phyloP scores from a whole-genome alignment of 1,284 basidiomycete genomes.

The Fomitiporia mediterranea region DNA sequence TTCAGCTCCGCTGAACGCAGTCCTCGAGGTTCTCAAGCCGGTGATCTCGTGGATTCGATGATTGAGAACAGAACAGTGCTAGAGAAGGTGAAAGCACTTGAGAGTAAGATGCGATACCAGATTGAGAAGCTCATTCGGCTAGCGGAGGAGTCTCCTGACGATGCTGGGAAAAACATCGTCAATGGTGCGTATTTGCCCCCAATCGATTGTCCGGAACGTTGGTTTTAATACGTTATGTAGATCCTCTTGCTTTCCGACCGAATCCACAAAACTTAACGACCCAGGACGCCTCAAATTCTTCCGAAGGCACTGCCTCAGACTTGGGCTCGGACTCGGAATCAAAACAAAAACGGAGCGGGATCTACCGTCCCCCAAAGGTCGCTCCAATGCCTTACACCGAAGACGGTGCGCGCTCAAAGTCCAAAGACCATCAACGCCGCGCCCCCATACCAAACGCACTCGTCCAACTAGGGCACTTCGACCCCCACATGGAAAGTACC shows the following conservation, averaged over 20 bases:
- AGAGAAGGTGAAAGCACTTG: constrained; percentile 79
- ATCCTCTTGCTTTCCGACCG: constrained; percentile 87
- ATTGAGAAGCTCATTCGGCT: constrained; percentile 88
- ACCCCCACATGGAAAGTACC: constrained; percentile 71
- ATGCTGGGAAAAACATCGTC: constrained; percentile 45
- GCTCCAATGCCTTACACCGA: constrained; percentile 91
- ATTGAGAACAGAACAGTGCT: constrained; percentile 70
- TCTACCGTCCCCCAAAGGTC: constrained; percentile 90
- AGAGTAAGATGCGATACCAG: constrained; percentile 88
- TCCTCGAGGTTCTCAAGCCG: constrained; percentile 48
- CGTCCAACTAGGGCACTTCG: constrained; percentile 59
- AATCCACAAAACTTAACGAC: constrained; percentile 70
- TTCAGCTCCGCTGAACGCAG: constrained; percentile 53
- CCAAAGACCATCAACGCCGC: constrained; percentile 39
- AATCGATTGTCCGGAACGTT: too few relatives aligned
- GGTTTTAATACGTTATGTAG: constrained; percentile 39
- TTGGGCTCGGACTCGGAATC: constrained; percentile 30
- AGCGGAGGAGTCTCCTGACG: constrained; percentile 54
- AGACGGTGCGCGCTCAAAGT: constrained; percentile 41
- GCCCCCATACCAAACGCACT: constrained; percentile 67
- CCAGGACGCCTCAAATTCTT: constrained; percentile 33
- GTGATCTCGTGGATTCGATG: constrained; percentile 69
- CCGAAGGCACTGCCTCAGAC: constrained; percentile 30
- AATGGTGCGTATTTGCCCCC: constrained; percentile 55
- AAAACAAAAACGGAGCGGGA: constrained; percentile 38